Evolutionary conservation across 768 basidiomycete genomes (phyloP), one percentile per base, ranked within the genome.

Genomic region (Butyriboletus loyo): DNA sequence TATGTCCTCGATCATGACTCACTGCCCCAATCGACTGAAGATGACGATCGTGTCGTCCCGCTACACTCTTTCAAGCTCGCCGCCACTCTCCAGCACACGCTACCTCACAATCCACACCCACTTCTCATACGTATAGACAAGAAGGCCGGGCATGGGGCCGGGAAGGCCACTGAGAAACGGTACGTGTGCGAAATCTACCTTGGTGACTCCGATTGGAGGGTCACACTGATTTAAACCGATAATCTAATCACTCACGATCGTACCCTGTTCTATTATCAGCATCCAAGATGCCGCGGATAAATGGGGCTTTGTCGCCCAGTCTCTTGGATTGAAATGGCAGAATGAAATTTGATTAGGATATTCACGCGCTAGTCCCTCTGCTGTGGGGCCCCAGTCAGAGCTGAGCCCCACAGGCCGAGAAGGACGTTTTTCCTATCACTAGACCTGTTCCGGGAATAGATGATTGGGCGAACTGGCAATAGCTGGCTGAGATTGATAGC

Each of bases 41-140:
- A 89, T 56, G 90, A 92, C 58, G 88, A 90, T 61, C 85, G 90
- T 31, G 90, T 92, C n/a, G 89, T 92, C 5, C 88, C 89, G 1
- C 73, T 89, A 65, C 91, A 92, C 69, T 88, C 89, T 9, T 91
- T 88, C 79, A 93, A 93, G 70, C 77, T 83, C 46, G 84, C 85
- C 0, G 91, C 91, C 15, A 82, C 83, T n/a, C 72, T 92, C 34
- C 90, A 93, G 64, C 71, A 92, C 63, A 72, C 68, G 2, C 69
- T 81, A 1, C 76, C 86, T 1, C 60, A 82, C 41, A 92, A 91
- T 65, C 79, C 81, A 0, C 70, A 89, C 60, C 91, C 90, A 6
- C 73, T 92, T 13, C 74, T 93, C 19, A 72, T 92, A 43, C 80
- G 89, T 21, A 82, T 92, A 25, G 88, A 92, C 63, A 83, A 83